Base-by-base conservation (phyloP, 2,329 filamentous ascomycete species). In the Colletotrichum lini region DNA sequence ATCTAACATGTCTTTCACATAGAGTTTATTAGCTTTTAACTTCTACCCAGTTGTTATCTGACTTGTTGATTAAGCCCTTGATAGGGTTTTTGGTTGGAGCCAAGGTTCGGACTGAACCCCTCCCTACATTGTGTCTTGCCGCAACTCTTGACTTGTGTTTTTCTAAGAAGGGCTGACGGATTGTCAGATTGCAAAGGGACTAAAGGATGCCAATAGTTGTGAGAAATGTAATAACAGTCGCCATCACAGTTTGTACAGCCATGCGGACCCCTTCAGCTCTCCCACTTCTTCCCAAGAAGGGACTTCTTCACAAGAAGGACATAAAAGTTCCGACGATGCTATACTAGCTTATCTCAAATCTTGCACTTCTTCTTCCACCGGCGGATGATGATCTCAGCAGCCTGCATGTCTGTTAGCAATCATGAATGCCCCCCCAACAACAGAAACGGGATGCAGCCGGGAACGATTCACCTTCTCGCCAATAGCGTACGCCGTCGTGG, bases 401-500 rank as follows among this genome's bases (percentile, higher is more conserved):
- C 52, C 52, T 54, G 18, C 16, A 54, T 5, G 13, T n/a, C 16
- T 38, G 2, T 54, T n/a, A 54, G 52, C 9, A 21, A 16, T 13
- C 6, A 38, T 18, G 4, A 13, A 2, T n/a, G n/a, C n/a, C 15
- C 10, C 9, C 26, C 3, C 16, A 12, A 21, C 3, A 21, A 13
- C 3, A 13, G 18, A 2, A 10, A n/a, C 9, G 8, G 9, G 9
- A 35, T 8, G 18, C 2, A 38, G 9, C 38, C 40, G 52, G 12
- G 50, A 56, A 18, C 4, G 30, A 16, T 18, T 47, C 15, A 68
- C 77, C 73, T 86, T 86, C 77, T 89, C 87, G 0, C 84, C 87
- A 73, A 89, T 87, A 3, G 84, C 86, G 75, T 88, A 89, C 6
- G 86, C 87, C 44, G 58, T 45, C 44, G 42, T 47, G 42, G 58